Conservation (phyloP, 108 stramenopile genomes). For the Nitzschia sp. region DNA sequence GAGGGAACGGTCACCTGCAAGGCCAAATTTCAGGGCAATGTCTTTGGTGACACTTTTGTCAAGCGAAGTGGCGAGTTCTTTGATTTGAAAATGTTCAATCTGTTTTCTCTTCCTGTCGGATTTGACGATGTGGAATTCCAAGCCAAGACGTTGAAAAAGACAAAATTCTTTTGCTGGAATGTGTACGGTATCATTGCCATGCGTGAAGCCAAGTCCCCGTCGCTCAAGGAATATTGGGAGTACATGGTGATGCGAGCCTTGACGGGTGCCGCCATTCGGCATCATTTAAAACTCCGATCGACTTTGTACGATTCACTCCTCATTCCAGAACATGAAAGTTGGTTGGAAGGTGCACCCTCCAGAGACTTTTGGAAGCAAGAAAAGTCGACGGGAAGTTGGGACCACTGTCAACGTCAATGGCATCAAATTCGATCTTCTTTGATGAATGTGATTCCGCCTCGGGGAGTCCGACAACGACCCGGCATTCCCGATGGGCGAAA, state of each 20-base stretch:
- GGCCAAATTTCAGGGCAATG: background rate
- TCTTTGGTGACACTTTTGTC: slow-evolving; percentile 4
- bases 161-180: slow-evolving; percentile 29
- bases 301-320: slow-evolving; percentile 26
- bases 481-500: slow-evolving; percentile 10
- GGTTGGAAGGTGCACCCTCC: slow-evolving; percentile 27
- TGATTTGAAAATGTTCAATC: slow-evolving; percentile 29
- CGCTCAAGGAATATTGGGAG: slow-evolving; percentile 25
- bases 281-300: slow-evolving; percentile 2
- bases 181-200: slow-evolving; percentile 24
- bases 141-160: slow-evolving; percentile 12
- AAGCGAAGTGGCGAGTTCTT: slow-evolving; percentile 36
- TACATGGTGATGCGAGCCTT: slow-evolving; percentile 18
- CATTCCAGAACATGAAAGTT: slow-evolving; percentile 20
- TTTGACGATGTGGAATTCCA: slow-evolving; percentile 24
- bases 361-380: slow-evolving; percentile 27
- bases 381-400: slow-evolving; percentile 2
- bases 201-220: slow-evolving; percentile 26
- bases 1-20: slow-evolving; percentile 18
- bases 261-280: slow-evolving; percentile 23
- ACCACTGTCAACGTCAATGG: background rate
- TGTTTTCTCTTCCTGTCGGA: slow-evolving; percentile 27
- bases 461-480: slow-evolving; percentile 29
- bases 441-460: slow-evolving; percentile 21
- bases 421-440: slow-evolving; percentile 8